Conservation (phyloP, 371 early-diverging fungal genomes). For the Pancytospora philotis region DNA sequence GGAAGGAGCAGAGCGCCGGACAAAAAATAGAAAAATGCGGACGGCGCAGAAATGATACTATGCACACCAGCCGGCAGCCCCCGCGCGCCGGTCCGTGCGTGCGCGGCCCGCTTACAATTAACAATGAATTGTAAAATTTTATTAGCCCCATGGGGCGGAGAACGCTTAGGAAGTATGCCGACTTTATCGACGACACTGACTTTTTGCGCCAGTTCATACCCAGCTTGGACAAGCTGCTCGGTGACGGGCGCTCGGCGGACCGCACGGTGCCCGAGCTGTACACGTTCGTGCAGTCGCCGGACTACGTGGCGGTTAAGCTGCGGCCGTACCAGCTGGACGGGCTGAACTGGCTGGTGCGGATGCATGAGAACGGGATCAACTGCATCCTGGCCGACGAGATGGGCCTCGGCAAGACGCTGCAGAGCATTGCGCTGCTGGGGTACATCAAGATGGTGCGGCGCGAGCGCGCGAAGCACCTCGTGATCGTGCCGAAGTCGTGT, state of each 20-base stretch:
- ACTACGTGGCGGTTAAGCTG: constrained; percentile 59
- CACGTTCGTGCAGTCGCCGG: constrained; percentile 49
- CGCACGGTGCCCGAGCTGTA: too few species aligned
- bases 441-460: constrained; percentile 42
- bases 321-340: constrained; percentile 85
- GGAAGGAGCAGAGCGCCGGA: too few species aligned
- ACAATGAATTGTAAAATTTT: too few species aligned
- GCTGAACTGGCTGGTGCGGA: constrained; percentile 82
- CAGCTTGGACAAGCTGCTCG: constrained; percentile 3
- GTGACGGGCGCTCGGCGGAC: constrained; percentile 23
- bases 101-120: too few species aligned
- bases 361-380: constrained; percentile 73
- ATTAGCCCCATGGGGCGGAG: constrained; percentile 37
- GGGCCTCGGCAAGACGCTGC: constrained; percentile 92
- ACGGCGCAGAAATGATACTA: too few species aligned
- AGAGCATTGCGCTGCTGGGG: constrained; percentile 69
- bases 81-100: too few species aligned
- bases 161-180: constrained; percentile 43
- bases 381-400: constrained; percentile 94
- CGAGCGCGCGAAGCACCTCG: constrained; percentile 63
- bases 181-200: constrained; percentile 53
- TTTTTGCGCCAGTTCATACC: constrained; percentile 49
- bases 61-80: too few species aligned
- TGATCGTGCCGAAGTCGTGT: constrained; percentile 90
- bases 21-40: too few species aligned